These are phyloP conservation scores for Apiospora arundinis DNA, from an alignment of 2,329 filamentous ascomycete species.

Conservation along the genomic window DNA sequence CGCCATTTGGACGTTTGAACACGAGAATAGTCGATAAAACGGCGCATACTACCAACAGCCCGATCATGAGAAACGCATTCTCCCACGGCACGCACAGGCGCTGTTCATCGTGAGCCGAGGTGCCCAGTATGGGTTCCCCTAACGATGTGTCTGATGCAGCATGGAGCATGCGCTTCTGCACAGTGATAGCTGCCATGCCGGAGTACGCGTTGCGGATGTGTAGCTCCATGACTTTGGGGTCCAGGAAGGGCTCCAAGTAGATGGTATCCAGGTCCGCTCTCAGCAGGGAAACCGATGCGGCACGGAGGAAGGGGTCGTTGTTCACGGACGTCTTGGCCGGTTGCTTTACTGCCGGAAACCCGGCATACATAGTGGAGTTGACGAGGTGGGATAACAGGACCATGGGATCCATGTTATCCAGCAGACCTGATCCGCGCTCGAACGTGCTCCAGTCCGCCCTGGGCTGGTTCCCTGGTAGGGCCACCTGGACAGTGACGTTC, in stretches of 20 bases:
- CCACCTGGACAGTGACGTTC: background rate
- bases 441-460: background rate
- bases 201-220: background rate
- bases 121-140: background rate
- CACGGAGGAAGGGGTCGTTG: background rate
- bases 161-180: background rate
- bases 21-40: background rate
- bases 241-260: background rate
- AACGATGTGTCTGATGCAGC: too few species aligned
- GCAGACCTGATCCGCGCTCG: background rate
- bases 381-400: background rate
- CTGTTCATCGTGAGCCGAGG: background rate
- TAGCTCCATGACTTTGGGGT: background rate
- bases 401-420: background rate
- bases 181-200: background rate
- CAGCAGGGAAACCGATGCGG: background rate
- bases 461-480: background rate
- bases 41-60: slow-evolving; percentile 14
- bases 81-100: background rate
- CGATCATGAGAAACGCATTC: background rate
- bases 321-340: background rate
- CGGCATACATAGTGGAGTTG: background rate
- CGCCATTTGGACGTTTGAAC: background rate
- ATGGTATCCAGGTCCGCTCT: background rate
- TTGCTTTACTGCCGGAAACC: background rate